phyloP scores from a whole-genome alignment of 495 filamentous ascomycete species.

The Penicillium cinerascens region DNA sequence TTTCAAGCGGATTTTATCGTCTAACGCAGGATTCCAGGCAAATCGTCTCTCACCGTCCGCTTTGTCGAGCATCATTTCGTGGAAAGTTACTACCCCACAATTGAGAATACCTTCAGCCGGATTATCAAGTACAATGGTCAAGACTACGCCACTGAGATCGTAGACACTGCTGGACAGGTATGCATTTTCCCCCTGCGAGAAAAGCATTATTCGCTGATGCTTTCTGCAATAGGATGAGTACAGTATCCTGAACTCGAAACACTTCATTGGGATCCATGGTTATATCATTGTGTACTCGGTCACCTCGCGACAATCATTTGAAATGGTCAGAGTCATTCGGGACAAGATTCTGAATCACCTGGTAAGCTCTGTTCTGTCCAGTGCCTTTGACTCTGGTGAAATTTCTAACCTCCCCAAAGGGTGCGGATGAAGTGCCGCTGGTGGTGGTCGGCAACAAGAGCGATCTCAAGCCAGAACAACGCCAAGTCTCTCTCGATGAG shows the following conservation, averaged over 20 bases:
- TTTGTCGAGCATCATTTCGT: slow-evolving; percentile 98
- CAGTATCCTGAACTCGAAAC: slow-evolving; percentile 94
- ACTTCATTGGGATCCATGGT: slow-evolving; percentile 98
- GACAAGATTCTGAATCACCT: slow-evolving; percentile 98
- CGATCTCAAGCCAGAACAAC: slow-evolving; percentile 87
- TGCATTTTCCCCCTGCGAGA: slow-evolving; percentile 9
- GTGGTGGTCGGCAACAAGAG: slow-evolving; percentile 97
- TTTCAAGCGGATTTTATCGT: not conserved
- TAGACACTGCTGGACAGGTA: slow-evolving; percentile 98
- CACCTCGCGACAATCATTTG: slow-evolving; percentile 86
- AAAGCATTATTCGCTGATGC: not conserved
- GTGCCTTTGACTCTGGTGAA: not conserved
- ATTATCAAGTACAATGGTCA: slow-evolving; percentile 88
- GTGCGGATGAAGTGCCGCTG: slow-evolving; percentile 86
- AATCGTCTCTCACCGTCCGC: slow-evolving; percentile 95
- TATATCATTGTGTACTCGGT: slow-evolving; percentile 99
- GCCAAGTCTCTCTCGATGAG: slow-evolving; percentile 82
- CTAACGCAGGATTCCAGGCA: slow-evolving; percentile 55
- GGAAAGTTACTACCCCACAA: slow-evolving; percentile 98
- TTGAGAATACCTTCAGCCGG: slow-evolving; percentile 97
- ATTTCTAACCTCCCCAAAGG: slow-evolving; percentile 49
- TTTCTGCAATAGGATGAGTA: slow-evolving; percentile 77
- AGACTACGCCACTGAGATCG: slow-evolving; percentile 94
- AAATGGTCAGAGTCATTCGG: slow-evolving; percentile 91
- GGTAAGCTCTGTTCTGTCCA: slow-evolving; percentile 48